Base-by-base conservation (phyloP, 2,329 filamentous ascomycete genomes). In the Lecanosticta acicola region DNA sequence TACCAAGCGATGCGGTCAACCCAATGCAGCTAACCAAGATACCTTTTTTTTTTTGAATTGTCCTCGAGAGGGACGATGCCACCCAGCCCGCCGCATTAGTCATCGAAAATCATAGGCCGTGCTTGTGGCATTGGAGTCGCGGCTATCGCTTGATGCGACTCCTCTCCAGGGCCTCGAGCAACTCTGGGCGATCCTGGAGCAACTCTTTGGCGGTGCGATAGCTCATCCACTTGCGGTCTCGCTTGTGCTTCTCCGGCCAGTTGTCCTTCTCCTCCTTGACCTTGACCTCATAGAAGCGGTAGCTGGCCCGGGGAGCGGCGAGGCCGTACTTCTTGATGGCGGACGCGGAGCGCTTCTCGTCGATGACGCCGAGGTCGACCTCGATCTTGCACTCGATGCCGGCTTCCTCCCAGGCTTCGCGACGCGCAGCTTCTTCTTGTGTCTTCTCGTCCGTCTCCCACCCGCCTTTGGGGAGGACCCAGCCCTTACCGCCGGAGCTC, bases 351-450 rank as follows among this genome's bases (percentile, higher is more conserved):
- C 89, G 81, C 66, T 82, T 85, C 70, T 98, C 93, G 44, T 83
- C 73, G 58, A 98, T 94, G 54, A 84, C 78, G 54, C 90, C 90
- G 41, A 98, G 78, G 67, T 95, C 88, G 65, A 84, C 85, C 59
- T 85, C 83, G 67, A 96, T 83, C 48, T 80, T 84, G 68, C 91
- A 86, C 60, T 85, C 76, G 62, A 97, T 94, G 61, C 93, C 93
- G 34, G 90, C 93, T 72, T 97, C 93, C 72, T 97, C 93, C 93
- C 93, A 97, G 50, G 93, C 93, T 69, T 98, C 93, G 57, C 93
- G 76, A 75, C 75, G 84, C 40, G 81, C 81, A 45, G 93, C 93
- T 46, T 93, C 87, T 66, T 91, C 80, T 51, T 85, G 81, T 53
- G 87, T 93, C 51, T 83, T 80, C 71, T 98, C 93, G 68, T 98